Percentiles rank a stretch among this genome's conserved stretches.
phyloP scores from a whole-genome alignment of 148 eudicot genomes.

The Rhododendron griersonianum region DNA sequence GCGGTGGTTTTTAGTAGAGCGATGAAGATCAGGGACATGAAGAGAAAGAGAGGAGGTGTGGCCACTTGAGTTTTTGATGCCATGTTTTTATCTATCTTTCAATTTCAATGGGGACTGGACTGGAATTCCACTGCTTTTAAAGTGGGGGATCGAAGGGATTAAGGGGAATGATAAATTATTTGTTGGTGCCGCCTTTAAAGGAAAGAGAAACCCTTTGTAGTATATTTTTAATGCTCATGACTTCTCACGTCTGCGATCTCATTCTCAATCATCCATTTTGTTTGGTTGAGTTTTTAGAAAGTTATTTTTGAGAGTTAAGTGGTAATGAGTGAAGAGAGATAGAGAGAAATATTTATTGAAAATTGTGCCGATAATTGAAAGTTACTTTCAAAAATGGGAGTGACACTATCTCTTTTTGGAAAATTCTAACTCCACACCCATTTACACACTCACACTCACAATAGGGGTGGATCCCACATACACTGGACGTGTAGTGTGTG shows the following conservation, averaged over 20 bases:
- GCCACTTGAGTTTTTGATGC: not conserved
- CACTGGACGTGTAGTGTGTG: too few relatives aligned
- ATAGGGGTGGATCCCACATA: too few relatives aligned
- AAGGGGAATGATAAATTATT: not conserved
- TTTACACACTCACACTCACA: too few relatives aligned
- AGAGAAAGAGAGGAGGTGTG: constrained; percentile 9
- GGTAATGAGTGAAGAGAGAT: too few relatives aligned
- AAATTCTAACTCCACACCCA: too few relatives aligned
- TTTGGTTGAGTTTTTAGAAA: too few relatives aligned
- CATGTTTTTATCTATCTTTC: not conserved
- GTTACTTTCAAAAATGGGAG: too few relatives aligned
- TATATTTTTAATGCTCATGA: not conserved
- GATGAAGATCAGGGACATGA: not conserved
- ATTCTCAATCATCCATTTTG: not conserved
- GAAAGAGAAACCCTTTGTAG: not conserved
- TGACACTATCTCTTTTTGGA: not conserved
- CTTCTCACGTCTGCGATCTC: not conserved
- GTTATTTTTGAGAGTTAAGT: too few relatives aligned
- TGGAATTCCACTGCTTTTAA: not conserved
- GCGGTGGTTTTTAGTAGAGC: not conserved
- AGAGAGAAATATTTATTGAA: too few relatives aligned
- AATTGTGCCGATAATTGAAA: too few relatives aligned
- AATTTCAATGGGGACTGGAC: not conserved
- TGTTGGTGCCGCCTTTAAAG: not conserved
- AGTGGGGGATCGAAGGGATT: not conserved